phyloP scores from a whole-genome alignment of 306 rosid genomes.

The Malus orientalis region DNA sequence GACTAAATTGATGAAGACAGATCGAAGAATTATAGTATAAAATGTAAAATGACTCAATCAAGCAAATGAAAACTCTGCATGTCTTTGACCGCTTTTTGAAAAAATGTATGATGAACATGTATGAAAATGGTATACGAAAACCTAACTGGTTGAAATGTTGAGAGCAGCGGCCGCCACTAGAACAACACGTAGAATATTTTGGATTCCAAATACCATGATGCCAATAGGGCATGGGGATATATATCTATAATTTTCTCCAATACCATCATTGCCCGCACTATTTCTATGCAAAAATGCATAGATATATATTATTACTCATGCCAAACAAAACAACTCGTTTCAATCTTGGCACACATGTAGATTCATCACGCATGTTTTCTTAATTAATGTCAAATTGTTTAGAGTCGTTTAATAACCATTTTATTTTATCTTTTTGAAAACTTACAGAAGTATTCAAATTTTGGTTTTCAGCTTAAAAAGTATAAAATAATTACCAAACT shows the following conservation, averaged over 20 bases:
- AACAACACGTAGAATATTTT: background rate
- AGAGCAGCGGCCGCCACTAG: conserved; percentile 4
- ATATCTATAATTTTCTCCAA: conserved; percentile 7
- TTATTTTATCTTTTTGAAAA: too few relatives aligned
- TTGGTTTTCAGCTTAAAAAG: too few relatives aligned
- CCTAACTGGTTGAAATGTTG: background rate
- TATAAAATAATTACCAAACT: too few relatives aligned
- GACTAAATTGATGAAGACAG: too few relatives aligned
- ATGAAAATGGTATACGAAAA: background rate
- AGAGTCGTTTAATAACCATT: too few relatives aligned
- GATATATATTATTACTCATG: background rate
- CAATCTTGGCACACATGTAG: background rate
- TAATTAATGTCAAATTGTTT: too few relatives aligned
- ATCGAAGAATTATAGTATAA: too few relatives aligned
- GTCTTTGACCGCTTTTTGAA: background rate
- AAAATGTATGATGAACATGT: background rate
- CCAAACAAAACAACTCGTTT: conserved; percentile 7
- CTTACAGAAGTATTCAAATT: too few relatives aligned
- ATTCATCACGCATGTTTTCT: background rate
- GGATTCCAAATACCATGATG: conserved; percentile 6
- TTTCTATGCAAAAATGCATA: background rate
- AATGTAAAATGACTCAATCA: too few relatives aligned
- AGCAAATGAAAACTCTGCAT: background rate
- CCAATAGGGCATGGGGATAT: background rate
- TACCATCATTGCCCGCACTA: conserved; percentile 26